These are phyloP conservation scores for Rhododendron ovatum DNA, from an alignment of 148 eudicot species.

Conservation along the genomic window DNA sequence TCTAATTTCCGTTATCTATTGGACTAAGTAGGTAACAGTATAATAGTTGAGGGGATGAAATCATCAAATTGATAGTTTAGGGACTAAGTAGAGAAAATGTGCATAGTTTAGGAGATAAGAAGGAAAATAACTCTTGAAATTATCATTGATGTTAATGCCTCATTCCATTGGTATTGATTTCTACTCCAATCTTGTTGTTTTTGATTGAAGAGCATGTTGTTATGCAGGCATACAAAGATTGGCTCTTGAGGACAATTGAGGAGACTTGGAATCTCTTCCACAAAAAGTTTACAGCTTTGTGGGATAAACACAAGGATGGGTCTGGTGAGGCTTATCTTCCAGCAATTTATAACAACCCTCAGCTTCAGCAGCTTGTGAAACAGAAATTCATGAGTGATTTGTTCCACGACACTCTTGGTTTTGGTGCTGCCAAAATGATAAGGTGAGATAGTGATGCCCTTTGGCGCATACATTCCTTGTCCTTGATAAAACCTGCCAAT, in stretches of 20 bases:
- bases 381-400: constrained; percentile 58
- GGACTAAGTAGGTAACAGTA: no score
- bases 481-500: not conserved
- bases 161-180: not conserved
- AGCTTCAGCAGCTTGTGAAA: constrained; percentile 55
- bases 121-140: not conserved
- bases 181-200: not conserved
- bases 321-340: constrained; percentile 91
- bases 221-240: constrained; percentile 64
- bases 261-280: constrained; percentile 82
- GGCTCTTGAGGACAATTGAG: constrained; percentile 62
- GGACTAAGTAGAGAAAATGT: no score
- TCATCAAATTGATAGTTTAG: no score
- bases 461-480: not conserved
- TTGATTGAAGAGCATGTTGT: not conserved
- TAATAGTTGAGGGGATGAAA: no score
- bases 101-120: no score
- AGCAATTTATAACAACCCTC: constrained; percentile 60
- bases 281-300: constrained; percentile 65
- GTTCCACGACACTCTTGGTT: constrained; percentile 84
- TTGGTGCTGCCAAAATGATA: constrained; percentile 94
- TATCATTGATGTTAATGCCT: not conserved
- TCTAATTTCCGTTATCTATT: no score
- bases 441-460: constrained; percentile 35
- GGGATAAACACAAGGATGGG: constrained; percentile 86